A percentile compares a stretch with the other conserved stretches of the same genome.
phyloP scores from a whole-genome alignment of 176 grass and related monocot genomes.

The Carex scoparia region DNA sequence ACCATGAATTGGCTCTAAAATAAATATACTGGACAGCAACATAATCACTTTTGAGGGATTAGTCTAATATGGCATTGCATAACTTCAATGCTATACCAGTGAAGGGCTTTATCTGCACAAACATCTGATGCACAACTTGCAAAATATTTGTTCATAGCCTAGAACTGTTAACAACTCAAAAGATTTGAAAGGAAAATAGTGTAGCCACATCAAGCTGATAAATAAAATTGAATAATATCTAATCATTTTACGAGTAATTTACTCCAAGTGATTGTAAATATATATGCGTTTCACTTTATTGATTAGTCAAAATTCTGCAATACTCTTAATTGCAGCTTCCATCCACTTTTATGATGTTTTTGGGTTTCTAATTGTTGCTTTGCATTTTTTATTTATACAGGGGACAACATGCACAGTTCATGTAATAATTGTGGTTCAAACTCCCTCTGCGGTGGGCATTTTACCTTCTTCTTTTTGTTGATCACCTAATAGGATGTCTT shows the following conservation, averaged over 20 bases:
- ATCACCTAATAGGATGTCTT: background rate
- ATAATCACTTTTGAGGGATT: background rate
- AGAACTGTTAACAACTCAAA: background rate
- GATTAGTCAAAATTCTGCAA: background rate
- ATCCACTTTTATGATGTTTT: background rate
- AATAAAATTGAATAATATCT: background rate
- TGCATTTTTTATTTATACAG: constrained; percentile 1
- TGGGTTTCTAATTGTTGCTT: background rate
- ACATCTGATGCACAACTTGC: background rate
- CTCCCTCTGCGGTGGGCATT: background rate
- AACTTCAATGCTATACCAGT: background rate
- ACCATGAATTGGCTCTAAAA: background rate
- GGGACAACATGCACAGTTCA: background rate
- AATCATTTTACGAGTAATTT: background rate
- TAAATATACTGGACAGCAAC: background rate
- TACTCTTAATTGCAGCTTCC: background rate
- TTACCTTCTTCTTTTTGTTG: background rate
- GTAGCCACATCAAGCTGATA: background rate
- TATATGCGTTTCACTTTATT: background rate
- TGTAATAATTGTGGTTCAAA: constrained; percentile 12
- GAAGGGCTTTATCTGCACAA: background rate
- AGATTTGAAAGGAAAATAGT: background rate
- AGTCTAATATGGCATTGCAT: background rate
- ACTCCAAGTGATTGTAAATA: background rate
- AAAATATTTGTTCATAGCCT: background rate